Percentiles rank a stretch among this genome's conserved stretches.
These are phyloP conservation scores for Paraglomus brasilianum DNA, from an alignment of 192 early-diverging fungal species.

Conservation along the genomic window DNA sequence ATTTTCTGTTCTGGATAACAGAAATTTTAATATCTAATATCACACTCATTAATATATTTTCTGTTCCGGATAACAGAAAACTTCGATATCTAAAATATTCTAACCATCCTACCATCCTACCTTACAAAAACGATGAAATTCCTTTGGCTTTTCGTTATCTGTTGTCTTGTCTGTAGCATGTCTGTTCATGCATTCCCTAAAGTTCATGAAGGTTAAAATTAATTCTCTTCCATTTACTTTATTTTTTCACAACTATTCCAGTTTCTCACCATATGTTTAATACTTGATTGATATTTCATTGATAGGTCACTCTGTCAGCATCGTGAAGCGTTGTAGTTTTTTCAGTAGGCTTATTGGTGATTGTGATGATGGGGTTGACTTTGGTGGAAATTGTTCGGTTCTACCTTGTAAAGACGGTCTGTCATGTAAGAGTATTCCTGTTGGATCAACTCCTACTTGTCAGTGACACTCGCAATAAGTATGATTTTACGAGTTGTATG, in stretches of 20 bases:
- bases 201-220: conserved; percentile 30
- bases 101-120: conserved; percentile 20
- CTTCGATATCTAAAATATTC: conserved; percentile 22
- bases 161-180: conserved; percentile 27
- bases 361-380: conserved; percentile 18
- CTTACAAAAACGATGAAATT: conserved; percentile 28
- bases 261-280: conserved; percentile 22
- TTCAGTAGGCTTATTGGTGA: conserved; percentile 10
- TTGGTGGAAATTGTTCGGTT: conserved; percentile 27
- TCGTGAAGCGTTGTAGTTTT: conserved; percentile 25
- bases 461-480: no score
- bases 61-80: conserved; percentile 32
- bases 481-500: no score
- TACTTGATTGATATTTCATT: conserved; percentile 28
- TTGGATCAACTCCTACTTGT: conserved; percentile 28
- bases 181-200: conserved; percentile 25
- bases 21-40: not conserved
- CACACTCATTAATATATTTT: conserved; percentile 22
- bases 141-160: conserved; percentile 30
- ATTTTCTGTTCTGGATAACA: no score
- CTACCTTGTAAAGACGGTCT: conserved; percentile 28
- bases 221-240: conserved; percentile 31
- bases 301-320: conserved; percentile 17
- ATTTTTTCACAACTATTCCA: conserved; percentile 27
- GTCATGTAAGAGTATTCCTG: conserved; percentile 4